These are phyloP conservation scores for Massospora cicadina DNA, from an alignment of 371 early-diverging fungal genomes.

Conservation along the genomic window DNA sequence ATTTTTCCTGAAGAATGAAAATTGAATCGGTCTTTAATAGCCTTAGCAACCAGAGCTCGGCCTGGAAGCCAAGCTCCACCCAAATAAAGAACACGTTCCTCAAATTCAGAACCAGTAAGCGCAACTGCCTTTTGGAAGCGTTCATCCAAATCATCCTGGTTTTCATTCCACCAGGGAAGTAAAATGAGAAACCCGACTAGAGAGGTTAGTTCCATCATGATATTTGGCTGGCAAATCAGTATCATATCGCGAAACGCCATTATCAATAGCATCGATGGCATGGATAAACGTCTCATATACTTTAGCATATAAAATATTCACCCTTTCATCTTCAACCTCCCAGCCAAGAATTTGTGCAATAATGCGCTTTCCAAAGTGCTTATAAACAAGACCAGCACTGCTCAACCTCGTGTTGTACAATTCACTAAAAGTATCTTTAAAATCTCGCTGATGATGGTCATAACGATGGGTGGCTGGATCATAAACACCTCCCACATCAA, in stretches of 20 bases:
- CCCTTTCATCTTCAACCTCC: slow-evolving; percentile 26
- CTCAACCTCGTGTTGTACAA: slow-evolving; percentile 70
- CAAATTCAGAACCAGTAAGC: slow-evolving; percentile 61
- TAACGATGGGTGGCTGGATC: slow-evolving; percentile 58
- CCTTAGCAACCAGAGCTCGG: slow-evolving; percentile 57
- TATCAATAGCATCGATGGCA: slow-evolving; percentile 72
- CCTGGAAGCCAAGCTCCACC: slow-evolving; percentile 76
- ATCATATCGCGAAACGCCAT: slow-evolving; percentile 78
- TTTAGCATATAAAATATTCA: slow-evolving; percentile 52
- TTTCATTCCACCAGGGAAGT: slow-evolving; percentile 88
- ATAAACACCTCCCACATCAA: slow-evolving; percentile 96
- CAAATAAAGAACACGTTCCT: slow-evolving; percentile 38
- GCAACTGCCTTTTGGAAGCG: slow-evolving; percentile 53
- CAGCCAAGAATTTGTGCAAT: slow-evolving; percentile 38
- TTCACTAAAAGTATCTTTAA: slow-evolving; percentile 68
- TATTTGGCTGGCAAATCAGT: slow-evolving; percentile 54
- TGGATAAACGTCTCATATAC: slow-evolving; percentile 70
- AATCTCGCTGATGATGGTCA: slow-evolving; percentile 97
- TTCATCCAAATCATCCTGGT: slow-evolving; percentile 45
- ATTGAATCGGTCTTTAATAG: slow-evolving; percentile 31
- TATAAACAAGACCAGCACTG: slow-evolving; percentile 82
- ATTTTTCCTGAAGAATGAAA: slow-evolving; percentile 62
- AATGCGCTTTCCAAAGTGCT: slow-evolving; percentile 74
- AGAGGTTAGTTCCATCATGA: slow-evolving; percentile 61
- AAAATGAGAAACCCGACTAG: slow-evolving; percentile 58